Evolutionary conservation across 331 rosid species (phyloP).

Genomic region (Pyracantha coccinea): DNA sequence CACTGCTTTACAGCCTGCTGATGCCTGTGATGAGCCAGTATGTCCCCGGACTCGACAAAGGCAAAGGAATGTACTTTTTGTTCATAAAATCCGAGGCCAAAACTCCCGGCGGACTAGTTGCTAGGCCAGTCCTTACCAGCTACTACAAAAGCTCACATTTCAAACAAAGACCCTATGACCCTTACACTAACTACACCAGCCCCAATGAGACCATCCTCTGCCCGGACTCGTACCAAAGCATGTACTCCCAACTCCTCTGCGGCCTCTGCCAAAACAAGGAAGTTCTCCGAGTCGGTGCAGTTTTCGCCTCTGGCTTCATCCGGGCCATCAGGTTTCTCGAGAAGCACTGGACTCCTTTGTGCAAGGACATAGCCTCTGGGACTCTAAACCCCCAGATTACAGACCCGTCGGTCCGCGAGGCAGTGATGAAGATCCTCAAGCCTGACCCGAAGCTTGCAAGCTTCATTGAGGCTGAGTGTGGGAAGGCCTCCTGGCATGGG

Average conservation of each 20-base stretch:
- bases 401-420: constrained; percentile 41
- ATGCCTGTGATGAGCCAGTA: constrained; percentile 83
- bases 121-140: constrained; percentile 78
- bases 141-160: constrained; percentile 74
- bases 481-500: constrained; percentile 57
- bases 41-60: constrained; percentile 51
- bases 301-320: constrained; percentile 83
- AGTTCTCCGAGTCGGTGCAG: constrained; percentile 68
- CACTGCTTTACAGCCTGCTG: constrained; percentile 42
- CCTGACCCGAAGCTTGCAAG: constrained; percentile 55
- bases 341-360: constrained; percentile 55
- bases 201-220: constrained; percentile 79
- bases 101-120: constrained; percentile 63
- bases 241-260: constrained; percentile 79
- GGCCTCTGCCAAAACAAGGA: constrained; percentile 62
- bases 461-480: constrained; percentile 42
- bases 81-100: constrained; percentile 73
- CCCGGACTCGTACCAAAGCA: constrained; percentile 78
- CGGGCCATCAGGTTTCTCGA: constrained; percentile 68
- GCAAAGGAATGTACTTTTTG: constrained; percentile 90
- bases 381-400: constrained; percentile 34
- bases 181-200: constrained; percentile 80
- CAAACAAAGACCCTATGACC: constrained; percentile 47
- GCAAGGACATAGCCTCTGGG: constrained; percentile 58
- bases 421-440: constrained; percentile 40